These are phyloP conservation scores for Apiospora kogelbergensis DNA, from an alignment of 2,329 filamentous ascomycete genomes.

Conservation along the genomic window DNA sequence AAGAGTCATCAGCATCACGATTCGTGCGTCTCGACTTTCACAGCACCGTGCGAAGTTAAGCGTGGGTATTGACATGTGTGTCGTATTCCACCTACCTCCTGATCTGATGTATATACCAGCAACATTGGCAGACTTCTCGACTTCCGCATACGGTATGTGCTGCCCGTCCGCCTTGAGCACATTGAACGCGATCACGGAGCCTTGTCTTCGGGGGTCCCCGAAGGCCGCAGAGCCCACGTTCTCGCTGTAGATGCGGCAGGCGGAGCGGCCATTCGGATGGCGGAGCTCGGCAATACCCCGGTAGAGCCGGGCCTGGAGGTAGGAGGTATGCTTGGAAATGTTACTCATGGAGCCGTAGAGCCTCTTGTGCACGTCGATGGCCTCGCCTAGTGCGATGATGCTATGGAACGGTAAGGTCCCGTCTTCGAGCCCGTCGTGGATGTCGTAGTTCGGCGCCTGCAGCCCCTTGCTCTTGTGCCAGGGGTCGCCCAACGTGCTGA, in stretches of 20 bases:
- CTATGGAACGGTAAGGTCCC: constrained; percentile 66
- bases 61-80: background rate
- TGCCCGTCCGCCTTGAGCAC: constrained; percentile 51
- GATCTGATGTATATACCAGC: constrained; percentile 60
- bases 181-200: constrained; percentile 65
- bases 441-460: constrained; percentile 35
- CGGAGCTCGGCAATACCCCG: constrained; percentile 45
- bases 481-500: constrained; percentile 44
- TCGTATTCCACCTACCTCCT: constrained; percentile 39
- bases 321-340: constrained; percentile 57
- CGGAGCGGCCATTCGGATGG: constrained; percentile 52
- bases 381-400: constrained; percentile 61
- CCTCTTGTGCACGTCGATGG: constrained; percentile 54
- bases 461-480: constrained; percentile 19
- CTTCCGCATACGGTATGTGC: constrained; percentile 55
- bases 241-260: constrained; percentile 53
- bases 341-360: constrained; percentile 59
- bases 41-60: background rate
- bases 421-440: constrained; percentile 65
- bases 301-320: constrained; percentile 51
- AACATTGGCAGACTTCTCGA: constrained; percentile 58
- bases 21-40: background rate
- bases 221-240: constrained; percentile 36
- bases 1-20: background rate
- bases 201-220: constrained; percentile 52